Evolutionary conservation across 2,329 filamentous ascomycete species (phyloP), one percentile per base, ranked within the genome.

Genomic region (Monilinia polystroma): DNA sequence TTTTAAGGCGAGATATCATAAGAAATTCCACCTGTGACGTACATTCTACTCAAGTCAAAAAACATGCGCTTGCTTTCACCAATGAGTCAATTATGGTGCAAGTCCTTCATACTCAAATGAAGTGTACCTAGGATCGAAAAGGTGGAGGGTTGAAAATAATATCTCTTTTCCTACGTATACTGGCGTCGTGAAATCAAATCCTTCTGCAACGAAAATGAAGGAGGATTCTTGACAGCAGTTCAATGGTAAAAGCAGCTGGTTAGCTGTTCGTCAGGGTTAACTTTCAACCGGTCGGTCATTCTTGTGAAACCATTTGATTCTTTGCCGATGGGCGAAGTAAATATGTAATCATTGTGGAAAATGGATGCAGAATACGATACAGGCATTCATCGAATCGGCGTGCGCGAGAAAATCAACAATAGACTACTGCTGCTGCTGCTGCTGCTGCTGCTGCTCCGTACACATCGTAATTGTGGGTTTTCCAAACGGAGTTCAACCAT

Each of bases 381-480:
- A 60, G 29, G 57, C 29, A 60, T 38, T 43, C 43, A 18, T 23
- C 29, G 32, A 60, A 60, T 60, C 57, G 45, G 57, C 43, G 57
- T 35, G 57, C 5, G 29, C 29, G 45, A 49, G n/a, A 60, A 18
- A 32, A 60, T 12, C 20, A 26, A n/a, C 49, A 23, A 26, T 23
- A 23, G 47, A 23, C 20, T 35, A 35, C 32, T 23, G 23, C 23
- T 23, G 23, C 23, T 23, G 23, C 23, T 23, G 23, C 23, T 23
- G 23, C 23, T 23, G 23, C 23, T 23, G 23, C 23, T 23, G 23
- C 23, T 23, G 23, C 23, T 35, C 32, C 32, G 32, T 35, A 35
- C 47, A 35, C 20, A 49, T 60, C 57, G 57, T 60, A 60, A 60
- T 60, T 60, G 57, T 32, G 57, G 45, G 49, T 60, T 58, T 16